phyloP scores from a whole-genome alignment of 352 stramenopile species.

The Blastocystis sp. region DNA sequence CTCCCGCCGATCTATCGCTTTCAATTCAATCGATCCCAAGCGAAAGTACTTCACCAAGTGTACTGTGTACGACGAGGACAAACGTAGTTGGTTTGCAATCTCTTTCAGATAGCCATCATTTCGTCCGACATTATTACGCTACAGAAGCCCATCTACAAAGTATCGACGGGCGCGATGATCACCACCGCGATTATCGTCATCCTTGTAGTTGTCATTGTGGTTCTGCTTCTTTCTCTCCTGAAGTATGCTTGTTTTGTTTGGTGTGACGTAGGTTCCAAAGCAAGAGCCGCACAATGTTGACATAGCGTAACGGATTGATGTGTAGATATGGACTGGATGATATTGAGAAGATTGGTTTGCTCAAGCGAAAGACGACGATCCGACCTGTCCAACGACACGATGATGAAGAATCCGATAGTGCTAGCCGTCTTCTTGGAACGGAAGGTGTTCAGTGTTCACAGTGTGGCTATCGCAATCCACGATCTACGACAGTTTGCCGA shows the following conservation, averaged over 20 bases:
- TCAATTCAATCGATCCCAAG: not conserved
- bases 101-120: not conserved
- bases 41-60: conserved; percentile 42
- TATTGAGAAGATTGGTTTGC: conserved; percentile 23
- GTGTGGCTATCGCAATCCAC: conserved; percentile 26
- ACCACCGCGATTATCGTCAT: not conserved
- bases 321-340: conserved; percentile 38
- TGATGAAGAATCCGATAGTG: not conserved
- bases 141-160: not conserved
- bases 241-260: not conserved
- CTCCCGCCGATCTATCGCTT: not conserved
- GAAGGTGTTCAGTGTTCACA: not conserved
- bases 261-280: not conserved
- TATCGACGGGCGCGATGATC: not conserved
- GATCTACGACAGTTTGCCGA: conserved; percentile 21
- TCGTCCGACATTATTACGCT: not conserved
- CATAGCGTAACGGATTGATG: not conserved
- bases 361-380: not conserved
- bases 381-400: not conserved
- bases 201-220: not conserved
- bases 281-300: conserved; percentile 19
- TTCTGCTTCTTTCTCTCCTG: not conserved
- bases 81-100: not conserved
- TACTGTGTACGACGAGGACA: not conserved
- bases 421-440: not conserved